These are phyloP conservation scores for Ceratobasidium sp. DNA, from an alignment of 1,284 basidiomycete species.

Conservation along the genomic window DNA sequence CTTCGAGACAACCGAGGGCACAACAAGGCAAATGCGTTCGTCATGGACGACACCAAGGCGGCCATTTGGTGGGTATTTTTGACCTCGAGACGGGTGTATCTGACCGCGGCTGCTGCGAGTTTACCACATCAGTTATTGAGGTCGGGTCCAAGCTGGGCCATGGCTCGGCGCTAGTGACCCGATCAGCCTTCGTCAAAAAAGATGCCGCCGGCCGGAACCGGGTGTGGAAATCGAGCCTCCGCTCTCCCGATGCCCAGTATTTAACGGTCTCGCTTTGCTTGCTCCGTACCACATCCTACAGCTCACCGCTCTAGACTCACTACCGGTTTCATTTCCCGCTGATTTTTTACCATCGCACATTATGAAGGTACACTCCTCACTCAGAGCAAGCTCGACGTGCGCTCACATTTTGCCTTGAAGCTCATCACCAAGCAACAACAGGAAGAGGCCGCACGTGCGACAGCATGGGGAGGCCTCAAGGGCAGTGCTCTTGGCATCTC, in stretches of 20 bases:
- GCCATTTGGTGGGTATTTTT: not conserved
- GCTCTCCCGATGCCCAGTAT: conserved; percentile 7
- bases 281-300: not conserved
- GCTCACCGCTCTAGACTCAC: conserved; percentile 1
- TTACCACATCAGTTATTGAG: not conserved
- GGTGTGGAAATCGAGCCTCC: conserved; percentile 12
- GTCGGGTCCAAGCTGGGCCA: too few species aligned
- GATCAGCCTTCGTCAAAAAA: conserved; percentile 4
- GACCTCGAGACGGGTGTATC: not conserved
- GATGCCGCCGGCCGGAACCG: conserved; percentile 35
- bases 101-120: not conserved
- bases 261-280: not conserved
- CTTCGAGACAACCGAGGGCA: not conserved
- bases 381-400: too few species aligned
- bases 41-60: not conserved
- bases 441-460: conserved; percentile 43
- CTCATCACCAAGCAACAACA: conserved; percentile 53
- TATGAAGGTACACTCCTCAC: conserved; percentile 16
- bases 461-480: conserved; percentile 3
- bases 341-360: not conserved
- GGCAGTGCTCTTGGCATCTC: conserved; percentile 7
- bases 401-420: conserved; percentile 46
- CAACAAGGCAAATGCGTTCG: not conserved
- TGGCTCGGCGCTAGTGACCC: not conserved
- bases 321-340: not conserved